A percentile compares a stretch with the other conserved stretches of the same genome.
phyloP scores from a whole-genome alignment of 176 grass and related monocot genomes.

The Ensete glaucum region DNA sequence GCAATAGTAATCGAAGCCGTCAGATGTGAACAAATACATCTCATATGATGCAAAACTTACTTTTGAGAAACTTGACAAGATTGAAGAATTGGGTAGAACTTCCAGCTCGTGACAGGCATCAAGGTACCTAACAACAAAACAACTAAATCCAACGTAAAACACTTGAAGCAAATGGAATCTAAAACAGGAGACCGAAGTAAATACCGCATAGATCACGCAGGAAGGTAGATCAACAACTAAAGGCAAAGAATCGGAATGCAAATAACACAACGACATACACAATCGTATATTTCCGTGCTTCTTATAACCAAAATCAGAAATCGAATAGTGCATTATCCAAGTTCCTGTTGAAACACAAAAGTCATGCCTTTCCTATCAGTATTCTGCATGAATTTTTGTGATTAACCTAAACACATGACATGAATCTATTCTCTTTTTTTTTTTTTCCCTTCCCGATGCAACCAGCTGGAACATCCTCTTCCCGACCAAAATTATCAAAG shows the following conservation, averaged over 20 bases:
- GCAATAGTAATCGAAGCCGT: background rate
- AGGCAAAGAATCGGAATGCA: background rate
- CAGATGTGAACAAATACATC: background rate
- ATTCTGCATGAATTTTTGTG: no score
- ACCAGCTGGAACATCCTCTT: no score
- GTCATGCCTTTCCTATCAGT: no score
- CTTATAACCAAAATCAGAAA: no score
- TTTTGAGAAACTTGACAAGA: slow-evolving; percentile 8
- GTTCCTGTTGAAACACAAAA: no score
- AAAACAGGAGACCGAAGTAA: background rate
- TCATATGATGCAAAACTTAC: slow-evolving; percentile 9
- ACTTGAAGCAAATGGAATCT: background rate
- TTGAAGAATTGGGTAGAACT: slow-evolving; percentile 8
- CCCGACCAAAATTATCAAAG: no score
- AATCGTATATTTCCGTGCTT: background rate
- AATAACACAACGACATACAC: no score
- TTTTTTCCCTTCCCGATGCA: no score
- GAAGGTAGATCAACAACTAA: background rate
- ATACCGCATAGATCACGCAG: background rate
- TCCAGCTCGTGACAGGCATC: slow-evolving; percentile 3
- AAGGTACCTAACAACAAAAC: slow-evolving; percentile 4
- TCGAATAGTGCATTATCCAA: no score
- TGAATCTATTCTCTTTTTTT: no score
- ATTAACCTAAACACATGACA: no score
- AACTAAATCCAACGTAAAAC: background rate